Conservation (phyloP, 129 eudicot species). For the Scalesia atractyloides region DNA sequence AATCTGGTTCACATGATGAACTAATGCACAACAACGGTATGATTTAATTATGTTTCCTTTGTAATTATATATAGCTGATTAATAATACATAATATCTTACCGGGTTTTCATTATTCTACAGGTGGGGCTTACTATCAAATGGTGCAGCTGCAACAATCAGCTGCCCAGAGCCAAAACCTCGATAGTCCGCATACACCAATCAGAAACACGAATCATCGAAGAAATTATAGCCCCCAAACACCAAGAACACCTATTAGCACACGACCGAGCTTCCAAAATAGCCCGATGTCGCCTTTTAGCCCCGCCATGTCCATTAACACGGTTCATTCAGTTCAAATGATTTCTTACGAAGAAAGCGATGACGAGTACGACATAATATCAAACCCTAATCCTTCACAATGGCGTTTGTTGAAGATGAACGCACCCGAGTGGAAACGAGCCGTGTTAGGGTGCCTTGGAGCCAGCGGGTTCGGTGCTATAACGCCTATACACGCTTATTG, state of each 20-base stretch:
- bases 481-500: conserved; percentile 64
- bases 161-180: conserved; percentile 34
- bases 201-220: background rate
- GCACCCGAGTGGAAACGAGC: conserved; percentile 80
- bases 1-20: conserved; percentile 64
- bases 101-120: conserved; percentile 20
- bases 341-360: conserved; percentile 48
- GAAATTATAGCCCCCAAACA: conserved; percentile 15
- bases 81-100: no score
- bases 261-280: conserved; percentile 58
- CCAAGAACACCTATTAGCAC: conserved; percentile 36
- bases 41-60: no score
- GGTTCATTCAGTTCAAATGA: conserved; percentile 42
- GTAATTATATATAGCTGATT: no score
- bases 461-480: conserved; percentile 53
- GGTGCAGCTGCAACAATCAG: conserved; percentile 72
- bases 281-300: conserved; percentile 59
- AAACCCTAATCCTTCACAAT: conserved; percentile 46
- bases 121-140: conserved; percentile 60
- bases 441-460: conserved; percentile 71
- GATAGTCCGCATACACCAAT: conserved; percentile 14
- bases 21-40: conserved; percentile 46
- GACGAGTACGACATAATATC: conserved; percentile 22
- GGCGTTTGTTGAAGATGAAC: conserved; percentile 65
- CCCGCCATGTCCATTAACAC: conserved; percentile 40